Conservation (phyloP, 768 basidiomycete genomes). For the Dioszegia crocea region DNA sequence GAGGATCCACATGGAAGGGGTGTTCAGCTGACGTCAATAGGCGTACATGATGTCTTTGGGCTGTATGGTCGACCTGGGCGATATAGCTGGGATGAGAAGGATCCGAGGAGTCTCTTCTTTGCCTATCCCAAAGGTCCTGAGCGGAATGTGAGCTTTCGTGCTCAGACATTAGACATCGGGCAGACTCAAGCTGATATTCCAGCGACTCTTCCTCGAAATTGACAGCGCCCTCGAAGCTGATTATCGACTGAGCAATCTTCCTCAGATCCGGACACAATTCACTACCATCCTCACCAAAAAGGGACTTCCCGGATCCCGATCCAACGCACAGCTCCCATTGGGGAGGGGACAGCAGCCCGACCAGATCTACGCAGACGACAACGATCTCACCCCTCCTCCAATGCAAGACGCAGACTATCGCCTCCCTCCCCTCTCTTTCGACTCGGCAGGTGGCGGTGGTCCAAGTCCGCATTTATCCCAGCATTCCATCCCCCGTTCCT, state of each 20-base stretch:
- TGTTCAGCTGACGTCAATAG: constrained; percentile 49
- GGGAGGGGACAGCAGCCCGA: neutral
- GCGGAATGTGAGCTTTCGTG: constrained; percentile 65
- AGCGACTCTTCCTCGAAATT: constrained; percentile 84
- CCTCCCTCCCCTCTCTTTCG: constrained; percentile 45
- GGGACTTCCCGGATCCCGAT: neutral
- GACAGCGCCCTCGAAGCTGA: constrained; percentile 62
- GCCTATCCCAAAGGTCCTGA: constrained; percentile 82
- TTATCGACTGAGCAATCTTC: constrained; percentile 29
- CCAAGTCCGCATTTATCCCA: constrained; percentile 16
- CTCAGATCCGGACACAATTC: constrained; percentile 26
- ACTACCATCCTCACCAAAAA: neutral
- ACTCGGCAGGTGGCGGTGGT: neutral
- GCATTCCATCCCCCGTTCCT: constrained; percentile 33
- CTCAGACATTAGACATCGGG: neutral
- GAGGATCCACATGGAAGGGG: no score
- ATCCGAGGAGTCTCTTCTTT: constrained; percentile 81
- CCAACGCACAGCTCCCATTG: neutral
- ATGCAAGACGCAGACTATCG: constrained; percentile 25
- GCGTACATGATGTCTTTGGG: constrained; percentile 76
- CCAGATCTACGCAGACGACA: constrained; percentile 23
- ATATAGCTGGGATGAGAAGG: constrained; percentile 86
- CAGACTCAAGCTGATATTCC: no score
- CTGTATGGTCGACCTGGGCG: constrained; percentile 81
- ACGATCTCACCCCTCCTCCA: constrained; percentile 8